Evolutionary conservation across 208 protist genomes (phyloP), one percentile per base, ranked within the genome.

Genomic region (Trypanosoma lewisi): DNA sequence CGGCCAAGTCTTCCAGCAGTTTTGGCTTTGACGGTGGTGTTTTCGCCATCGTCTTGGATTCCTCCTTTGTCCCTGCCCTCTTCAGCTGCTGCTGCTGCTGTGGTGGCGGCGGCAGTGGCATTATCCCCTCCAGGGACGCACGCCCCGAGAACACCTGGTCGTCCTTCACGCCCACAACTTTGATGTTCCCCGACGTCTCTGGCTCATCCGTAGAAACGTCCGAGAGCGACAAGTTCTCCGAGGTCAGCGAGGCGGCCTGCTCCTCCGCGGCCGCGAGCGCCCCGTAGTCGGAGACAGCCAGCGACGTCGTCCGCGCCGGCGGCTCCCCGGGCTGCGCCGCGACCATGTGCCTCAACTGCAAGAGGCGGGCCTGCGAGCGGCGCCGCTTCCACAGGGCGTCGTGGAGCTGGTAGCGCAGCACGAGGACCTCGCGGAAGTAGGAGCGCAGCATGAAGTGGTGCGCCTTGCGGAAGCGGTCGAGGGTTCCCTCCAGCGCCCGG

Each of bases 371-470:
- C 4, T 55, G 48, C 42, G 41, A 16, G 12, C 5, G 27, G 1
- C 51, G 67, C 42, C 23, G 14, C 49, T 50, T 36, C 16, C 14
- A 27, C 49, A 59, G 2, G n/a, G 48, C 25, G 0, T 70, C 70
- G 0, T 61, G 63, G 27, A 79, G n/a, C 51, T 71, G 80, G 61
- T 74, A 72, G 11, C 89, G 80, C 41, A 95, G 72, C 28, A 89
- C 63, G 4, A 90, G 71, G 2, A 93, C 89, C 58, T 95, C 85
- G 12, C 75, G 68, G 57, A 95, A 95, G 67, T 95, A 95, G 54
- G 66, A 81, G 56, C 84, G 82, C 50, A 95, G 66, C 89, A 91
- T 89, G 63, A 83, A 86, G 23, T 91, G 77, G 59, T 95, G 85
- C n/a, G 82, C 80, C 31, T 70, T 45, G 41, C 85, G 80, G 30